Percentiles rank a stretch among this genome's conserved stretches.
Evolutionary conservation across 345 rosid species (phyloP).

Genomic region (Eucalyptus grandis): DNA sequence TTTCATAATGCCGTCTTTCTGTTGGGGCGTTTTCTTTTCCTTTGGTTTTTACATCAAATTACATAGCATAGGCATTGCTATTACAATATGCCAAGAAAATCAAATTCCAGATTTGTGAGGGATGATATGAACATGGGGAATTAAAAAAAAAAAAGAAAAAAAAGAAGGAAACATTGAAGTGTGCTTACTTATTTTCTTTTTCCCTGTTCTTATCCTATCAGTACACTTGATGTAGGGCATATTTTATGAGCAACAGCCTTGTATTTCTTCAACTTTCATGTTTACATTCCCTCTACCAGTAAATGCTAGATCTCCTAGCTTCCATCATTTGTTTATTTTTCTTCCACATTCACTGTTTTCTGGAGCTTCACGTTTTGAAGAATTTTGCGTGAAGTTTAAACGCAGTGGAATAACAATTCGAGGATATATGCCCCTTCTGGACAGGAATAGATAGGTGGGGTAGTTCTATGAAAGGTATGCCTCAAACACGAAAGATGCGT

Average conservation of each 20-base stretch:
- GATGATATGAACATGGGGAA: neutral
- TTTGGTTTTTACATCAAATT: neutral
- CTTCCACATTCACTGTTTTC: slow-evolving; percentile 32
- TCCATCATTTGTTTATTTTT: neutral
- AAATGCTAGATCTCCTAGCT: neutral
- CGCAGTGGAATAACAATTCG: slow-evolving; percentile 43
- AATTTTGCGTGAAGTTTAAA: slow-evolving; percentile 41
- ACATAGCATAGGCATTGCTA: neutral
- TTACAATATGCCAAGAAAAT: neutral
- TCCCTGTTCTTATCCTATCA: neutral
- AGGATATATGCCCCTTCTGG: slow-evolving; percentile 11
- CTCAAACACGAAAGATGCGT: neutral
- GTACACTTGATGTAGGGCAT: neutral
- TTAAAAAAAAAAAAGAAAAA: neutral
- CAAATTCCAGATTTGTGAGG: neutral
- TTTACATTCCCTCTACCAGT: neutral
- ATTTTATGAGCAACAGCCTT: neutral
- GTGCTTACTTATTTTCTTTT: neutral
- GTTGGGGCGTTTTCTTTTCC: neutral
- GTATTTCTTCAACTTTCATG: neutral
- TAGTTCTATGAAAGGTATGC: neutral
- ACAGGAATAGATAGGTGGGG: slow-evolving; percentile 10
- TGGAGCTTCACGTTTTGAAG: slow-evolving; percentile 30
- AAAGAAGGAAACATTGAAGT: neutral
- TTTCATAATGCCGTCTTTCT: neutral